Conservation (phyloP, 2,329 filamentous ascomycete species). For the Stenocarpella maydis region DNA sequence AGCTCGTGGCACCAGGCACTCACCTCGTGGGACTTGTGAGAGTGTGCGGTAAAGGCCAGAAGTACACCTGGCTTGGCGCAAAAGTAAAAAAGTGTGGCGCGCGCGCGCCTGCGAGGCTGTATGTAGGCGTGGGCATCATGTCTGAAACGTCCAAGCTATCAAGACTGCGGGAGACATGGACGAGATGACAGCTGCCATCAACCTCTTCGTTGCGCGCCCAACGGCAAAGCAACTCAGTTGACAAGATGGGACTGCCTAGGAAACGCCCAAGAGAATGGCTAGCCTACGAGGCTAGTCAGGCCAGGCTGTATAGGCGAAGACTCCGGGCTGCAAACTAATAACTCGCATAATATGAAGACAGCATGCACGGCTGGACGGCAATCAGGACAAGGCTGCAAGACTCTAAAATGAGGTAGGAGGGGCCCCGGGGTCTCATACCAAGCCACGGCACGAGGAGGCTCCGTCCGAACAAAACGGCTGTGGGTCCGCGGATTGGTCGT, state of each 20-base stretch:
- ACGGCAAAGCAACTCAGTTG: not conserved
- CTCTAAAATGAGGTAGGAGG: not conserved
- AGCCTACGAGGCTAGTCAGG: not conserved
- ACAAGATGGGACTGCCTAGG: not conserved
- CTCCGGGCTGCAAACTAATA: not conserved
- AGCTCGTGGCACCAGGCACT: not conserved
- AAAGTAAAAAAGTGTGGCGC: not conserved
- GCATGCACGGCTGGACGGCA: not conserved
- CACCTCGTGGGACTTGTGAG: too few species aligned
- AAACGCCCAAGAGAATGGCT: conserved; percentile 3
- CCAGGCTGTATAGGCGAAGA: not conserved
- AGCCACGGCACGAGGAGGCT: conserved; percentile 12
- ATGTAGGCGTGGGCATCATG: not conserved
- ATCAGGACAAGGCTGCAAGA: conserved; percentile 1
- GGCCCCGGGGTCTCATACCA: conserved; percentile 13
- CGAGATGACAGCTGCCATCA: conserved; percentile 15
- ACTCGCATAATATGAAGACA: not conserved
- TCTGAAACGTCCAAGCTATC: conserved; percentile 10
- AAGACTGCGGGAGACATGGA: not conserved
- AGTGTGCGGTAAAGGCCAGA: not conserved
- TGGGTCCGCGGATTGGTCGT: conserved; percentile 22
- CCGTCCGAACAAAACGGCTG: conserved; percentile 16
- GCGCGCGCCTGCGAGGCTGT: not conserved
- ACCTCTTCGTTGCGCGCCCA: not conserved
- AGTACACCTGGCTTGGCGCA: not conserved